Evolutionary conservation across 2,329 filamentous ascomycete species (phyloP), one percentile per base, ranked within the genome.

Genomic region (Aspergillus ustus): DNA sequence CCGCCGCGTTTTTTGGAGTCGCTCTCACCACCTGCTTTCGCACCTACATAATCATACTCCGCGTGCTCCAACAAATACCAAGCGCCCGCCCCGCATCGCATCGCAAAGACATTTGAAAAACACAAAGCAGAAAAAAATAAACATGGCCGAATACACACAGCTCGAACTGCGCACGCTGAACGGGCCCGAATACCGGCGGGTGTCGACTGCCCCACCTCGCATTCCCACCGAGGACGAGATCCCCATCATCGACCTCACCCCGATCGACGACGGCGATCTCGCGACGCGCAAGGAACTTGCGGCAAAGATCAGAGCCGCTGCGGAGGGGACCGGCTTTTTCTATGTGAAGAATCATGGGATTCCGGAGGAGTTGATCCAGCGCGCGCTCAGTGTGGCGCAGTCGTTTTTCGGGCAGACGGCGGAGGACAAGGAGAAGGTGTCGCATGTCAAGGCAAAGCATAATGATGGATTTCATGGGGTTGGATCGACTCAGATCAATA

Each of bases 281-380:
- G 66, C 70, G 0, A 74, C 77, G 3, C 78, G 80, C 0, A 71
- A 76, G 45, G 63, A 67, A 11, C 77, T 84, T 0, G 82, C 82
- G 0, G 65, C 67, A 0, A 69, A 75, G 4, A 78, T 86, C 17
- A 76, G 75, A 20, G 66, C 73, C 0, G 84, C 84, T 0, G 80
- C 83, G 2, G 78, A 80, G 15, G 82, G 78, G 43, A 84, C 76
- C 0, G 84, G 84, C 2, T 86, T 86, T 74, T 86, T 86, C 72
- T 86, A 86, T 72, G 76, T 85, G 61, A 76, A 75, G 62, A 82
- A 84, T 60, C 83, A 85, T 61, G 80, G 82, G 3, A 79, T 85
- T 25, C 61, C 77, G 0, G 45, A 73, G 1, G 67, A 70, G 0
- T 45, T 70, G 0, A 67, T 71, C 25, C 49, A 66, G 17, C 48